phyloP scores from a whole-genome alignment of 257 asterid genomes.

The Knoxia roxburghii region DNA sequence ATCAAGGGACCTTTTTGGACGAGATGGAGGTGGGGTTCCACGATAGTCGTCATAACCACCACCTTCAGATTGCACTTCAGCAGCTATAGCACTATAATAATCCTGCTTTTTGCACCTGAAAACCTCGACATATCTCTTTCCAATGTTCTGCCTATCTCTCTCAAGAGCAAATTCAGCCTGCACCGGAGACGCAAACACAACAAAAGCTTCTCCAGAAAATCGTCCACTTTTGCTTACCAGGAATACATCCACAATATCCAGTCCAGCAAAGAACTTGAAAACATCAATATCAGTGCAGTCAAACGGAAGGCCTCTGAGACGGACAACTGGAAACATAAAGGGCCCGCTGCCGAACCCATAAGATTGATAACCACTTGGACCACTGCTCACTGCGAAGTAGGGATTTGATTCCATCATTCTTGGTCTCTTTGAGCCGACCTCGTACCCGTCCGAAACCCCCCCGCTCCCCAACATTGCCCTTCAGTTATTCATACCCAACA shows the following conservation, averaged over 20 bases:
- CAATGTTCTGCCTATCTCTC: constrained; percentile 85
- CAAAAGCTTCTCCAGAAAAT: constrained; percentile 88
- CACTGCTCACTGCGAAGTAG: constrained; percentile 94
- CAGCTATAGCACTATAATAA: constrained; percentile 78
- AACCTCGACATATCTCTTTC: constrained; percentile 91
- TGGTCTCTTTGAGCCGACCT: constrained; percentile 99
- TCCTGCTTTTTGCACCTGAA: constrained; percentile 92
- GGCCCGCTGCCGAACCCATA: constrained; percentile 48
- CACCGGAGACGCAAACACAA: constrained; percentile 70
- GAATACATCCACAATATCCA: constrained; percentile 77
- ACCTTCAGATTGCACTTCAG: constrained; percentile 60
- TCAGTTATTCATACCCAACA: no score
- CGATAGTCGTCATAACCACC: constrained; percentile 43
- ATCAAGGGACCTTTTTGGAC: no score
- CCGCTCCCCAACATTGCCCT: constrained; percentile 99
- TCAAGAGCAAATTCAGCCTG: constrained; percentile 85
- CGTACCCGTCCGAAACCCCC: constrained; percentile 99
- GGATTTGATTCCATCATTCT: no score
- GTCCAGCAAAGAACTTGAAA: no score
- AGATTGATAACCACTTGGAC: constrained; percentile 44
- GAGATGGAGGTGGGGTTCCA: constrained; percentile 51
- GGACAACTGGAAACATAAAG: constrained; percentile 71
- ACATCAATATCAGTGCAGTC: constrained; percentile 69
- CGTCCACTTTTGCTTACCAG: constrained; percentile 73
- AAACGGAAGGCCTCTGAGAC: constrained; percentile 89